These are phyloP conservation scores for Aspergillus indologenus DNA, from an alignment of 495 filamentous ascomycete species.

Conservation along the genomic window DNA sequence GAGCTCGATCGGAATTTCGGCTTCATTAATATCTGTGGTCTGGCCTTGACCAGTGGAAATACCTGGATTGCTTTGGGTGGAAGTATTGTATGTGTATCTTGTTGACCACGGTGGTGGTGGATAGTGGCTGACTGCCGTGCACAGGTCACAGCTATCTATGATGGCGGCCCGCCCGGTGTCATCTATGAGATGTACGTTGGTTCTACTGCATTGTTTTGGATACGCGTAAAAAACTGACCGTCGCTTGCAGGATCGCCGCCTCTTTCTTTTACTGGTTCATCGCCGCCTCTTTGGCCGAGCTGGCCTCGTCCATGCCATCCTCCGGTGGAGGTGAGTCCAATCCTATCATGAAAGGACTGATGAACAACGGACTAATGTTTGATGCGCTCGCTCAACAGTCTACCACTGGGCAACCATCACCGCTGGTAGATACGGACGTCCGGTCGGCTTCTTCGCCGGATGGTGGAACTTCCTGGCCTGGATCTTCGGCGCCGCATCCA, in stretches of 20 bases:
- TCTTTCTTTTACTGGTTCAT: constrained; percentile 24
- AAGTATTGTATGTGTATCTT: constrained; percentile 11
- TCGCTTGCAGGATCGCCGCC: constrained; percentile 11
- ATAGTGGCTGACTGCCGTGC: not conserved
- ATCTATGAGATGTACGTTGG: constrained; percentile 19
- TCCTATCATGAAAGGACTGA: not conserved
- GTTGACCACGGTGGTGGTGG: not conserved
- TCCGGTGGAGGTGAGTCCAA: constrained; percentile 55
- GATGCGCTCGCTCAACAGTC: constrained; percentile 35
- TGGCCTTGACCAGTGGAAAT: constrained; percentile 19
- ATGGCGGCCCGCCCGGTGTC: constrained; percentile 19
- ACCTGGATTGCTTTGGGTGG: constrained; percentile 21
- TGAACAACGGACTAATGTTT: not conserved
- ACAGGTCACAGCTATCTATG: constrained; percentile 12
- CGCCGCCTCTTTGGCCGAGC: constrained; percentile 28
- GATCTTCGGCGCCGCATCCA: constrained; percentile 61
- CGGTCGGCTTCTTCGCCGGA: constrained; percentile 73
- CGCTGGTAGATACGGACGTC: constrained; percentile 64
- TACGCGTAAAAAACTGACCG: not conserved
- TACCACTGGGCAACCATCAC: constrained; percentile 85
- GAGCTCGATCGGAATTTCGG: constrained; percentile 20
- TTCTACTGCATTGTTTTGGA: not conserved
- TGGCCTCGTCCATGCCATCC: constrained; percentile 76
- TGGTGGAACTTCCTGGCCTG: constrained; percentile 82
- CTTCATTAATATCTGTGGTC: constrained; percentile 18